Evolutionary conservation across 148 eudicot genomes (phyloP).

Genomic region (Vaccinium vitisidaea): DNA sequence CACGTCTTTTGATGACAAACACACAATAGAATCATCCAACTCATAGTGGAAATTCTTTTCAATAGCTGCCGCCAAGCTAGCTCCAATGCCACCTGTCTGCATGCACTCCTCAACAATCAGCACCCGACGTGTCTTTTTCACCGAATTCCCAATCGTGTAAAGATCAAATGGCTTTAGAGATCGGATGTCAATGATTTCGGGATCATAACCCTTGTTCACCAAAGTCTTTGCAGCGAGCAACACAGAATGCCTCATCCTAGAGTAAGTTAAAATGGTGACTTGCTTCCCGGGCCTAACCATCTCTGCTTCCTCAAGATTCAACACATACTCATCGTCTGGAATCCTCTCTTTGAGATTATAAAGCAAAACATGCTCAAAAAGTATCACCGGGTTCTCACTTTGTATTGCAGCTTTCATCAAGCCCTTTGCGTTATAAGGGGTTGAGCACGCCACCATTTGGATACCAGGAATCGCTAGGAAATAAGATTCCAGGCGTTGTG

Average conservation of each 20-base stretch:
- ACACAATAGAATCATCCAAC: constrained; percentile 70
- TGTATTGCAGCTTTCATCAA: constrained; percentile 90
- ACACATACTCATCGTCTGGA: constrained; percentile 77
- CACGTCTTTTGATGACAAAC: constrained; percentile 89
- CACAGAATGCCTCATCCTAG: constrained; percentile 85
- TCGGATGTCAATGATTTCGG: constrained; percentile 85
- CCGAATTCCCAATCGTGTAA: constrained; percentile 72
- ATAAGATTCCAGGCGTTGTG: constrained; percentile 85
- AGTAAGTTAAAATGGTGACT: constrained; percentile 74
- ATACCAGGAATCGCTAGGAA: constrained; percentile 79
- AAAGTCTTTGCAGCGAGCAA: constrained; percentile 84
- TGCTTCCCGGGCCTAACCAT: constrained; percentile 92
- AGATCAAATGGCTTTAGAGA: constrained; percentile 86
- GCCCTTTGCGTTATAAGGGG: constrained; percentile 87
- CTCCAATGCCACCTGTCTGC: constrained; percentile 92
- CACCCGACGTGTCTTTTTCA: constrained; percentile 84
- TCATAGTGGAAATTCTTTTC: constrained; percentile 77
- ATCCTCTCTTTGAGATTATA: constrained; percentile 84
- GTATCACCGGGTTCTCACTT: constrained; percentile 81
- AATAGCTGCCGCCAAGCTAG: constrained; percentile 85
- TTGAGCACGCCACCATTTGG: constrained; percentile 91
- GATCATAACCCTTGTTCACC: constrained; percentile 84
- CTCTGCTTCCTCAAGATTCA: constrained; percentile 78
- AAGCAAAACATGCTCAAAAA: constrained; percentile 82
- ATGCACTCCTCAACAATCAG: constrained; percentile 89